Base-by-base conservation (phyloP, 306 rosid genomes). In the Begonia masoniana region DNA sequence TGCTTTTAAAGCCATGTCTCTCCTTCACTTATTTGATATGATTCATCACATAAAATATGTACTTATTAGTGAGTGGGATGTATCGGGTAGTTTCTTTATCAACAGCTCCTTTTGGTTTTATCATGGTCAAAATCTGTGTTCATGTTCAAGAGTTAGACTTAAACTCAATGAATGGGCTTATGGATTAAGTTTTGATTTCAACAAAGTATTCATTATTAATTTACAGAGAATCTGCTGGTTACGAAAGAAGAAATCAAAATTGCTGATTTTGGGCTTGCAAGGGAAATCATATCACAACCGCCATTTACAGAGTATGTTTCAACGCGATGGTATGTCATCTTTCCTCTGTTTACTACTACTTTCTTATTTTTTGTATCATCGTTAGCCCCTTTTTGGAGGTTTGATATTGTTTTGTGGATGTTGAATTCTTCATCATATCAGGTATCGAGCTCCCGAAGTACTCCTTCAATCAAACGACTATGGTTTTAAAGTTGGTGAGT, bases 361-460 rank as follows among this genome's bases (percentile, higher is more conserved):
- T 19, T 12, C 46, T 12, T 15, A 31, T 31, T 31, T 31, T 2
- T 31, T 31, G 39, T n/a, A 24, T 24, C 7, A 60, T 42, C 57
- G 35, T 55, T 13, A 10, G 4, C n/a, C 36, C 36, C 36, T 26
- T 26, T 26, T 42, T 52, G 47, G n/a, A 43, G 51, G 15, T 48
- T 19, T 10, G 12, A 10, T 14, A 19, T 13, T 62, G 43, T 64
- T 47, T 23, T 10, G 12, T 57, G 2, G 47, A 55, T 57, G 3
- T 50, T 17, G 64, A 61, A 65, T 60, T n/a, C 48, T 53, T 57
- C 52, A 15, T 17, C 23, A 31, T 31, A 17, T n/a, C 51, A 92
- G 99, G 99, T 92, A 92, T 63, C 94, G 99, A 60, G 99, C 99
- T 12, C 99, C 99, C 50, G 99, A 92, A 71, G 96, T 92, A 71